These are phyloP conservation scores for Wickerhamomyces chambardii DNA, from an alignment of 805 yeast genomes.

Conservation along the genomic window DNA sequence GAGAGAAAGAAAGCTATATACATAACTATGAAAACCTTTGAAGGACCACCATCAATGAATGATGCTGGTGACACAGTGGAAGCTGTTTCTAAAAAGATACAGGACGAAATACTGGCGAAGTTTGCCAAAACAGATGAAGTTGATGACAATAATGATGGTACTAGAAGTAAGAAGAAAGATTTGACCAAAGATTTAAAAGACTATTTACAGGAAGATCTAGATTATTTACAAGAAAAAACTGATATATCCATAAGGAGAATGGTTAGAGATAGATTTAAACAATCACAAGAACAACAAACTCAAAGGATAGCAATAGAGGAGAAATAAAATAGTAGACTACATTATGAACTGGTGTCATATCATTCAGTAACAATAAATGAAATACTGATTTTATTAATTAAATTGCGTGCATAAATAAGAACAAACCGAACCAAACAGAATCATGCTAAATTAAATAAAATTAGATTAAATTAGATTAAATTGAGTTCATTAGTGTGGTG, in stretches of 20 bases:
- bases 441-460: no score
- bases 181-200: slow-evolving; percentile 27
- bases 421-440: no score
- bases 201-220: slow-evolving; percentile 28
- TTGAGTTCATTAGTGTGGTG: no score
- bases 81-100: slow-evolving; percentile 20
- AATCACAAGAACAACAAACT: no score
- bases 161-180: slow-evolving; percentile 15
- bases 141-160: slow-evolving; percentile 10
- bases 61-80: slow-evolving; percentile 27
- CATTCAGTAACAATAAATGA: no score
- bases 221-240: slow-evolving; percentile 30
- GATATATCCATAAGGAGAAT: slow-evolving; percentile 28
- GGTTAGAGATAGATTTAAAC: slow-evolving; percentile 23
- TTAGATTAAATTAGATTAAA: no score
- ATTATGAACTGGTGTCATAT: no score
- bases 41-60: slow-evolving; percentile 13
- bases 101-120: slow-evolving; percentile 17
- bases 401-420: no score
- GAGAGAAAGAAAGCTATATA: no score
- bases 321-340: no score
- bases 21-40: slow-evolving; percentile 6
- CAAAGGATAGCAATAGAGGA: no score
- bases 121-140: slow-evolving; percentile 3
- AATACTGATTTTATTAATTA: no score